Percentiles rank a stretch among this genome's conserved stretches.
Evolutionary conservation across 176 grass and related monocot genomes (phyloP).

Genomic region (Canna indica): DNA sequence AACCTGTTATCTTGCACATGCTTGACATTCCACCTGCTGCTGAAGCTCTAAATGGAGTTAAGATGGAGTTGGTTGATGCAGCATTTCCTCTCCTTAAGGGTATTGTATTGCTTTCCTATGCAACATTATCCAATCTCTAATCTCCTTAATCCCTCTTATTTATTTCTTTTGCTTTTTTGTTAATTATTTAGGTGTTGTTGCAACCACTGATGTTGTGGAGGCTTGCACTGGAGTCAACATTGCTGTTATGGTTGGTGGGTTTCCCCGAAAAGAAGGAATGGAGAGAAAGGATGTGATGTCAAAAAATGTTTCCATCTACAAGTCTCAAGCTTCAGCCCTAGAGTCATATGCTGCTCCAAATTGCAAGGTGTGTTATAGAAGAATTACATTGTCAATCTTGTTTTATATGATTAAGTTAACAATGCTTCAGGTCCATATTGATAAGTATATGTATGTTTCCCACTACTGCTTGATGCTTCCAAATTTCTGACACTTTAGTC

Average conservation of each 20-base stretch:
- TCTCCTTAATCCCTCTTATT: neutral
- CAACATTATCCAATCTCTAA: no score
- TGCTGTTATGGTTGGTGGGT: slow-evolving; percentile 97
- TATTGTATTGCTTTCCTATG: neutral
- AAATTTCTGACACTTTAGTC: neutral
- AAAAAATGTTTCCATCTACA: slow-evolving; percentile 99
- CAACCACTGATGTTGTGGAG: slow-evolving; percentile 88
- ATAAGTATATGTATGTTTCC: neutral
- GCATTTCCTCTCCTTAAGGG: slow-evolving; percentile 63
- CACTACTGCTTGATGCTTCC: neutral
- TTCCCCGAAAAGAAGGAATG: slow-evolving; percentile 99
- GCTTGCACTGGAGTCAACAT: slow-evolving; percentile 93
- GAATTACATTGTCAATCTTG: neutral
- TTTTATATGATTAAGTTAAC: neutral
- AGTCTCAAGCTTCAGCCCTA: slow-evolving; percentile 91
- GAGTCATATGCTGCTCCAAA: slow-evolving; percentile 75
- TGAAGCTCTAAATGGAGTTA: slow-evolving; percentile 41
- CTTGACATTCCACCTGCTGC: slow-evolving; percentile 31
- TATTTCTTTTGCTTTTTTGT: neutral
- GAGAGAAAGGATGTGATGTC: slow-evolving; percentile 99
- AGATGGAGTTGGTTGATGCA: slow-evolving; percentile 65
- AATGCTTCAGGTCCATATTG: neutral
- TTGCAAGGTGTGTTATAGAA: slow-evolving; percentile 55
- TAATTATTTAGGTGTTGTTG: slow-evolving; percentile 57
- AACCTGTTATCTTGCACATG: slow-evolving; percentile 71